Evolutionary conservation across 2,329 filamentous ascomycete species (phyloP).

Genomic region (Cladosporium colombiae): DNA sequence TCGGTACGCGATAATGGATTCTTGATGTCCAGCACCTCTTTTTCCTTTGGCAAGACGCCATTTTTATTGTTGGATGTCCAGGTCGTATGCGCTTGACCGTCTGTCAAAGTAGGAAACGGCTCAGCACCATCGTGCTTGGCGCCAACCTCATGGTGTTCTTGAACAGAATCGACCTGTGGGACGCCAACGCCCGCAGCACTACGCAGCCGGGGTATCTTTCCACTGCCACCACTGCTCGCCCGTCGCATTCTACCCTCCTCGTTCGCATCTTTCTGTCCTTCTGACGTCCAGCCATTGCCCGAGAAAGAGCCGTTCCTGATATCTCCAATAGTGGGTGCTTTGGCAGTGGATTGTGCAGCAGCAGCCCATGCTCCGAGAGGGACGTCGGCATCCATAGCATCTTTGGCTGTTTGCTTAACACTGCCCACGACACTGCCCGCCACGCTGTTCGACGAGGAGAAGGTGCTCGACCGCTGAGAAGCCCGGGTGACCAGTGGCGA

Average conservation of each 20-base stretch:
- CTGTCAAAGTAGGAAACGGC: conserved; percentile 27
- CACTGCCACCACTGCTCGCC: conserved; percentile 24
- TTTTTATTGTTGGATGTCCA: background rate
- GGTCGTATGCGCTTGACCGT: conserved; percentile 23
- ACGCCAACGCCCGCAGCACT: conserved; percentile 13
- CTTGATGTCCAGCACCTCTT: background rate
- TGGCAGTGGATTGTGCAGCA: conserved; percentile 42
- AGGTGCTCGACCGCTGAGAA: conserved; percentile 6
- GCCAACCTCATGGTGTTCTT: conserved; percentile 21
- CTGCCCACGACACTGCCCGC: conserved; percentile 17
- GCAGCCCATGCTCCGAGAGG: conserved; percentile 50
- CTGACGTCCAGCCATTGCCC: conserved; percentile 22
- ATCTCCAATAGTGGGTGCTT: conserved; percentile 46
- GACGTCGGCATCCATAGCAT: conserved; percentile 28
- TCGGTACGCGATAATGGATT: background rate
- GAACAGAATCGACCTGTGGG: conserved; percentile 15
- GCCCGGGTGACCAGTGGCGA: background rate
- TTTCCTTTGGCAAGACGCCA: conserved; percentile 6
- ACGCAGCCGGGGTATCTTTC: conserved; percentile 8
- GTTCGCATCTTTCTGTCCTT: conserved; percentile 20
- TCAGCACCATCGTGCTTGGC: conserved; percentile 17
- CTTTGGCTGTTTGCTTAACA: conserved; percentile 12
- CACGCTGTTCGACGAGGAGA: background rate
- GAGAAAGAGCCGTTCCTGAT: conserved; percentile 39
- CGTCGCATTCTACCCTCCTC: conserved; percentile 21